A percentile compares a stretch with the other conserved stretches of the same genome.
phyloP scores from a whole-genome alignment of 2,329 filamentous ascomycete genomes.

The Escovopsis sp. region DNA sequence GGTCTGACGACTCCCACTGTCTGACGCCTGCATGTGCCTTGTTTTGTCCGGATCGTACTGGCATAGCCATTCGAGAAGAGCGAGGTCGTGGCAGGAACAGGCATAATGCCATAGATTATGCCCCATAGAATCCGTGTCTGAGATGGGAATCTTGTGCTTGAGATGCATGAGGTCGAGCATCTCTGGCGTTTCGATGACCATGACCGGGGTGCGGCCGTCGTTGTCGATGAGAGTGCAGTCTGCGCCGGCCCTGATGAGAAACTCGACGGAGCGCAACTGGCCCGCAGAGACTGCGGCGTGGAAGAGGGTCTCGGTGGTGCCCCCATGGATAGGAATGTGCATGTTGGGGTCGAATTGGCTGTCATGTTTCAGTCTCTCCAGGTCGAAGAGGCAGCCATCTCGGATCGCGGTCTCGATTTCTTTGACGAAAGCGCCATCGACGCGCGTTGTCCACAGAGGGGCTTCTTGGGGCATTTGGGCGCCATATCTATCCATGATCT shows the following conservation, averaged over 20 bases:
- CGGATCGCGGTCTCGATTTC: background rate
- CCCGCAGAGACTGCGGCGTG: slow-evolving; percentile 12
- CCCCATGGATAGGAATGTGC: slow-evolving; percentile 1
- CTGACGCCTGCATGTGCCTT: slow-evolving; percentile 11
- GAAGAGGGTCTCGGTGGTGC: too few species aligned
- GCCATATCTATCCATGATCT: too few species aligned
- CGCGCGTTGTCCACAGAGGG: too few species aligned
- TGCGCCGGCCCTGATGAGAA: slow-evolving; percentile 14
- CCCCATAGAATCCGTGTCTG: slow-evolving; percentile 14
- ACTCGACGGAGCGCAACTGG: slow-evolving; percentile 12
- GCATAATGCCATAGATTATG: slow-evolving; percentile 24
- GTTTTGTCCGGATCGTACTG: slow-evolving; percentile 14
- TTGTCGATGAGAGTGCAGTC: slow-evolving; percentile 14
- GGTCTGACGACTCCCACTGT: slow-evolving; percentile 9
- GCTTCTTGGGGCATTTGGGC: too few species aligned
- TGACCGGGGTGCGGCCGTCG: slow-evolving; percentile 19
- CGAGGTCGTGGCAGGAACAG: slow-evolving; percentile 17
- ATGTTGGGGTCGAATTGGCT: slow-evolving; percentile 17
- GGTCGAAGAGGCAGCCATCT: slow-evolving; percentile 12
- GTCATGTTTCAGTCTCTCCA: slow-evolving; percentile 13
- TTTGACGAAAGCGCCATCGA: too few species aligned
- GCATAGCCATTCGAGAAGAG: slow-evolving; percentile 16
- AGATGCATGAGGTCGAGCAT: slow-evolving; percentile 14
- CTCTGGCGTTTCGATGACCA: slow-evolving; percentile 15
- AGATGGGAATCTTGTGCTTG: slow-evolving; percentile 13